Evolutionary conservation across 225 moss, liverwort and hornwort genomes (phyloP).

Genomic region (Lunularia cruciata): DNA sequence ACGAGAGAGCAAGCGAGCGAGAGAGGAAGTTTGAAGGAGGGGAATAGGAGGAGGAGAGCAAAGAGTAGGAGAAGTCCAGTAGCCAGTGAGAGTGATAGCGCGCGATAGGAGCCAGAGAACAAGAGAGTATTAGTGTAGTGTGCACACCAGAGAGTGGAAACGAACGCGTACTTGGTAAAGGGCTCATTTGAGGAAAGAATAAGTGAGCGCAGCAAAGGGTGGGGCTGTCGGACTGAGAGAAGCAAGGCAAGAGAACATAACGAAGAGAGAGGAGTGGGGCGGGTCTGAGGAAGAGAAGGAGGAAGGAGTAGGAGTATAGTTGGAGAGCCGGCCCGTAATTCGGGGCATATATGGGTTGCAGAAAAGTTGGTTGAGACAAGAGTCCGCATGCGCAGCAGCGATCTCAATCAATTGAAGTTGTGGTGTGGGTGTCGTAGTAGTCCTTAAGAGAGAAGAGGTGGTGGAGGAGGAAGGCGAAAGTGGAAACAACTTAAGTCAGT

Average conservation of each 20-base stretch:
- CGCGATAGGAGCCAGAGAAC: not conserved
- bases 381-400: conserved; percentile 22
- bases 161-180: not conserved
- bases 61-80: conserved; percentile 14
- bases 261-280: not conserved
- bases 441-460: not conserved
- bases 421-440: not conserved
- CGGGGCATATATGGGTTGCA: conserved; percentile 23
- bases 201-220: conserved; percentile 21
- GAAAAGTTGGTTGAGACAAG: conserved; percentile 18
- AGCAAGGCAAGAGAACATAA: not conserved
- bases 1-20: conserved; percentile 12
- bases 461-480: not conserved
- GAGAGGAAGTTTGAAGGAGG: not conserved
- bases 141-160: not conserved
- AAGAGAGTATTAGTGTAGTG: not conserved
- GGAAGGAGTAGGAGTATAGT: not conserved
- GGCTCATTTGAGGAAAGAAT: conserved; percentile 1
- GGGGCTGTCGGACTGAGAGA: conserved; percentile 18
- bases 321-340: conserved; percentile 33
- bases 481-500: too few species aligned
- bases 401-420: conserved; percentile 28
- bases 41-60: not conserved
- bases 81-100: not conserved
- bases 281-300: not conserved